These are phyloP conservation scores for Lachancea waltii DNA, from an alignment of 805 yeast genomes.

Conservation along the genomic window DNA sequence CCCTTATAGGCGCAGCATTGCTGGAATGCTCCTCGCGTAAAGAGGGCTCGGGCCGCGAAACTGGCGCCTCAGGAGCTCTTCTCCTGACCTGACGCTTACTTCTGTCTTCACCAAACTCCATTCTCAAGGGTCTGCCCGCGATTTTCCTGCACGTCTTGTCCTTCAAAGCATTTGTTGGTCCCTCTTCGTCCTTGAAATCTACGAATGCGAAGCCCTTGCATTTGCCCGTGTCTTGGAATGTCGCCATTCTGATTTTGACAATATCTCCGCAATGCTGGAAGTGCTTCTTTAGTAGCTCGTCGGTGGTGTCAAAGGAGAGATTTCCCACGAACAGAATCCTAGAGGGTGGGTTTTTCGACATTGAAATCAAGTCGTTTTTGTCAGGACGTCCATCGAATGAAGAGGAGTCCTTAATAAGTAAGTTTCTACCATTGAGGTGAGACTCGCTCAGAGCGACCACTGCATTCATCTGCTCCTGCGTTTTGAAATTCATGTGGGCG, in stretches of 20 bases:
- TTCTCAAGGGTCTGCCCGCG: conserved; percentile 67
- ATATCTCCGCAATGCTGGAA: conserved; percentile 92
- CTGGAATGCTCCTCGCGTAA: conserved; percentile 6
- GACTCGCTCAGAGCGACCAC: conserved; percentile 67
- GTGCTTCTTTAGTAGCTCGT: conserved; percentile 67
- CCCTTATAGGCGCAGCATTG: conserved; percentile 10
- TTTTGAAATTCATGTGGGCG: conserved; percentile 79
- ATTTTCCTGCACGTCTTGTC: conserved; percentile 61
- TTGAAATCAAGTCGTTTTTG: conserved; percentile 39
- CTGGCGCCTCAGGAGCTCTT: conserved; percentile 24
- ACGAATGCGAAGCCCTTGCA: conserved; percentile 95
- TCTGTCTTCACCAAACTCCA: conserved; percentile 95
- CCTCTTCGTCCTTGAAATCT: conserved; percentile 74
- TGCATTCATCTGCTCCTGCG: conserved; percentile 50
- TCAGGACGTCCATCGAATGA: conserved; percentile 87
- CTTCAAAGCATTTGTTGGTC: conserved; percentile 76
- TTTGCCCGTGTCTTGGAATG: conserved; percentile 94
- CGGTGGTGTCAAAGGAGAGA: conserved; percentile 84
- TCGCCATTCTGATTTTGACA: conserved; percentile 82
- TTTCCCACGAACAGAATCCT: conserved; percentile 89
- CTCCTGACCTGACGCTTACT: conserved; percentile 59
- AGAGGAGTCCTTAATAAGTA: conserved; percentile 73
- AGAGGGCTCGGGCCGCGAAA: conserved; percentile 9
- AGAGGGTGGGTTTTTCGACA: conserved; percentile 79
- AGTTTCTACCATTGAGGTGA: conserved; percentile 73